Evolutionary conservation across 257 asterid genomes (phyloP), one percentile per base, ranked within the genome.

Genomic region (Solanum appendiculatum): DNA sequence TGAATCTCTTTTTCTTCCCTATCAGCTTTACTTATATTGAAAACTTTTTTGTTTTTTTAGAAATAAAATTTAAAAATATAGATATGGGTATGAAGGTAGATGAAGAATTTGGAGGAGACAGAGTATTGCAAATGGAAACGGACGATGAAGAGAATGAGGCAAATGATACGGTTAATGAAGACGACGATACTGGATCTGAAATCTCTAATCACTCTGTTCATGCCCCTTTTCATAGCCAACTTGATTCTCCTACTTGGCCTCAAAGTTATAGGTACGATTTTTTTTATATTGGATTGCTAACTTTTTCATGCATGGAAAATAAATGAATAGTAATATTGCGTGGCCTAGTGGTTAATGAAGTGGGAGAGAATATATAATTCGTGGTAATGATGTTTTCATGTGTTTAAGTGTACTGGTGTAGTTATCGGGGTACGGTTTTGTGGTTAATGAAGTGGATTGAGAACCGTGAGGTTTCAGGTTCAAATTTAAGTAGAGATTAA

Each of bases 71-170:
- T 23, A 54, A 33, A 63, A 18, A 69, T 16, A 72, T 34, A 34
- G 60, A 60, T 20, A 70, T 40, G 85, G 88, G 77, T 18, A 94
- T 95, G 98, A 92, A 90, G 93, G 64, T 88, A 73, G 98, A 95
- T 82, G 98, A 90, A 78, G 96, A 94, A 82, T 89, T 89, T 16
- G 93, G 96, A 58, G 86, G 88, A 69, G 97, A 96, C 89, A 93
- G 98, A 21, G 86, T 86, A 84, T 87, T 94, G 54, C 98, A 92
- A 63, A 90, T 95, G 72, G 98, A 91, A 88, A 94, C 98, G 1
- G 98, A 95, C 40, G 98, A 96, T 72, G 99, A 95, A 93, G 95
- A 94, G 11, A 91, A 95, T 15, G 95, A 91, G 90, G 98, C 44
- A 56, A 90, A 91, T 86, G 85, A 88, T 29, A 88, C 88, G 40